phyloP scores from a whole-genome alignment of 306 rosid genomes.

The Lupinus albus region DNA sequence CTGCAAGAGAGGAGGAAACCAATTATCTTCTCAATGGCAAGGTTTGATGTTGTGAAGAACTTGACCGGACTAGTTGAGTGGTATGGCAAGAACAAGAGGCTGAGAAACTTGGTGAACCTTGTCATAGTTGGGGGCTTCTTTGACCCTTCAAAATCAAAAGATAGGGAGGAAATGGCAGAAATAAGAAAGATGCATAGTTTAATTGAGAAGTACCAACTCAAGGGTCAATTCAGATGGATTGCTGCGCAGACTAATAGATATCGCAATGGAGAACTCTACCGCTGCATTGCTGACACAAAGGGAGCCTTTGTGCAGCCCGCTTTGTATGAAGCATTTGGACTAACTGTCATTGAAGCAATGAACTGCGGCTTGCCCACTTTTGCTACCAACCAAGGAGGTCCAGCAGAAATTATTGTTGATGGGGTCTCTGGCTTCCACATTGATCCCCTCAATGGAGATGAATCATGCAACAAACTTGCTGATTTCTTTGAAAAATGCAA shows the following conservation, averaged over 20 bases:
- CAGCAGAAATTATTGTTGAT: constrained; percentile 89
- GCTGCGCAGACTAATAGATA: constrained; percentile 79
- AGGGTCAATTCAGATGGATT: constrained; percentile 91
- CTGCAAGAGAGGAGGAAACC: constrained; percentile 76
- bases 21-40: constrained; percentile 88
- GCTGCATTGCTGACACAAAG: constrained; percentile 75
- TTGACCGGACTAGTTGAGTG: constrained; percentile 75
- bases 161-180: constrained; percentile 83
- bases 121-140: constrained; percentile 92
- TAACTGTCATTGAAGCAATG: constrained; percentile 98
- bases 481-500: constrained; percentile 83
- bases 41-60: constrained; percentile 89
- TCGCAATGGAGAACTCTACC: constrained; percentile 86
- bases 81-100: constrained; percentile 74
- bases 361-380: constrained; percentile 92
- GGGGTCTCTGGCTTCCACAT: constrained; percentile 88
- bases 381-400: constrained; percentile 98
- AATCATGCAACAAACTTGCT: constrained; percentile 71
- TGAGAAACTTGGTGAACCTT: constrained; percentile 78
- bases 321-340: constrained; percentile 90
- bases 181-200: constrained; percentile 73
- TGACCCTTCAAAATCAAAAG: constrained; percentile 89
- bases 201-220: constrained; percentile 70
- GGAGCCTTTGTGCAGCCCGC: constrained; percentile 98
- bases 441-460: constrained; percentile 74